phyloP scores from a whole-genome alignment of 2,329 filamentous ascomycete genomes.

The Penicillium decumbens region DNA sequence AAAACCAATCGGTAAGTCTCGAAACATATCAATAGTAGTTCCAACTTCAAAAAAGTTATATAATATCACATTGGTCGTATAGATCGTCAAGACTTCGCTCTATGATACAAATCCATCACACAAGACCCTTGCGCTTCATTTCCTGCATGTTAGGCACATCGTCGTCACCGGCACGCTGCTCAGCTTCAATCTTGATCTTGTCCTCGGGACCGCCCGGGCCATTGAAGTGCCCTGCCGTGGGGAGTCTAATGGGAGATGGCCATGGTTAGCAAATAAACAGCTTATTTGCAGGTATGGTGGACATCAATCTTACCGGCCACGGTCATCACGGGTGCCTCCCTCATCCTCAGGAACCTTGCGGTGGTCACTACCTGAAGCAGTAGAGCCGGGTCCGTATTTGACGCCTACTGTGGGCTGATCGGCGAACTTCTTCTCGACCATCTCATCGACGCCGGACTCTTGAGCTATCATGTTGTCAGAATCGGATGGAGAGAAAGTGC shows the following conservation, averaged over 20 bases:
- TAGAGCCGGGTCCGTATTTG: conserved; percentile 35
- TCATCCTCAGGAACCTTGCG: conserved; percentile 41
- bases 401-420: conserved; percentile 25
- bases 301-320: conserved; percentile 30
- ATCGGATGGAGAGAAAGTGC: neutral
- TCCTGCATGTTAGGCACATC: conserved; percentile 25
- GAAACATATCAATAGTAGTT: no score
- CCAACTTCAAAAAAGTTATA: neutral
- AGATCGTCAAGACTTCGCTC: conserved; percentile 1
- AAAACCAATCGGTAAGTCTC: no score
- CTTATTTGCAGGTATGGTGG: no score
- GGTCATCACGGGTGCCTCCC: conserved; percentile 38
- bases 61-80: conserved; percentile 2
- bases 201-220: conserved; percentile 36
- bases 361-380: conserved; percentile 36
- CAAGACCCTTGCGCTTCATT: conserved; percentile 22
- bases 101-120: conserved; percentile 14
- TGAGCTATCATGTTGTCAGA: conserved; percentile 23
- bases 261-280: conserved; percentile 1
- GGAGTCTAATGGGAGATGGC: conserved; percentile 23
- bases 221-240: conserved; percentile 35
- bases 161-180: conserved; percentile 28
- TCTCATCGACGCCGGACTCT: conserved; percentile 43
- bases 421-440: conserved; percentile 37
- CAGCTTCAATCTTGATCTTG: conserved; percentile 27